Evolutionary conservation across 805 yeast species (phyloP).

Genomic region (Candida vartiovaarae): DNA sequence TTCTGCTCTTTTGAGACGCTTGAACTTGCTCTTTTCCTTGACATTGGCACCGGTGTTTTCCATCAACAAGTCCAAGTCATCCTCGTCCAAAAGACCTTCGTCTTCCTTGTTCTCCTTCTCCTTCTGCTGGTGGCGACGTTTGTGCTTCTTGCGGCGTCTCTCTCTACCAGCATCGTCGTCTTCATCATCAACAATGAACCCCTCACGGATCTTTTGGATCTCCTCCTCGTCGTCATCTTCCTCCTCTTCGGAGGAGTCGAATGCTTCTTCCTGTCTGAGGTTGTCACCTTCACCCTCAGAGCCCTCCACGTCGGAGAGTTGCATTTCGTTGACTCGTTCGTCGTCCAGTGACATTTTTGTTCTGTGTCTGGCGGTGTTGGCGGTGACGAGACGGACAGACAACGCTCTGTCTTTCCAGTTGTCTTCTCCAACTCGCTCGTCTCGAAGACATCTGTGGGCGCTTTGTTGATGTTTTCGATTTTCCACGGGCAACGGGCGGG

Average conservation of each 20-base stretch:
- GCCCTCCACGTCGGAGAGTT: conserved; percentile 20
- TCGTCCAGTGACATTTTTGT: conserved; percentile 17
- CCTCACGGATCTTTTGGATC: conserved; percentile 73
- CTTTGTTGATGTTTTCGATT: too few species aligned
- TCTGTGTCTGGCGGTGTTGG: too few species aligned
- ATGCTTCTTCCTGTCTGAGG: conserved; percentile 26
- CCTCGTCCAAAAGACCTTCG: conserved; percentile 81
- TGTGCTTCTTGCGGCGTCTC: conserved; percentile 33
- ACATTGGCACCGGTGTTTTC: conserved; percentile 70
- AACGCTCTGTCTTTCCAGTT: too few species aligned
- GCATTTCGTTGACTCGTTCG: conserved; percentile 6
- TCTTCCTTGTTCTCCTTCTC: conserved; percentile 35
- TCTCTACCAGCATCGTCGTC: conserved; percentile 53
- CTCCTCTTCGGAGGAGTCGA: conserved; percentile 84
- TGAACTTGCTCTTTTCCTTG: conserved; percentile 45
- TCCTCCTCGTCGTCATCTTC: conserved; percentile 92
- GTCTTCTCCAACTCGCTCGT: too few species aligned
- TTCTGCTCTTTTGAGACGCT: conserved; percentile 76
- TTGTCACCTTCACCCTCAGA: conserved; percentile 37
- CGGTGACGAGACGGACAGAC: too few species aligned
- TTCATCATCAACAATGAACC: conserved; percentile 91
- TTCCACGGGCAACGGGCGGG: too few species aligned
- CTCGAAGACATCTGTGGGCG: too few species aligned
- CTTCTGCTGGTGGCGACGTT: conserved; percentile 26
- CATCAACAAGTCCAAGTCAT: conserved; percentile 84